A percentile compares a stretch with the other conserved stretches of the same genome.
Conservation (phyloP, 345 rosid species). For the Jatropha curcas region DNA sequence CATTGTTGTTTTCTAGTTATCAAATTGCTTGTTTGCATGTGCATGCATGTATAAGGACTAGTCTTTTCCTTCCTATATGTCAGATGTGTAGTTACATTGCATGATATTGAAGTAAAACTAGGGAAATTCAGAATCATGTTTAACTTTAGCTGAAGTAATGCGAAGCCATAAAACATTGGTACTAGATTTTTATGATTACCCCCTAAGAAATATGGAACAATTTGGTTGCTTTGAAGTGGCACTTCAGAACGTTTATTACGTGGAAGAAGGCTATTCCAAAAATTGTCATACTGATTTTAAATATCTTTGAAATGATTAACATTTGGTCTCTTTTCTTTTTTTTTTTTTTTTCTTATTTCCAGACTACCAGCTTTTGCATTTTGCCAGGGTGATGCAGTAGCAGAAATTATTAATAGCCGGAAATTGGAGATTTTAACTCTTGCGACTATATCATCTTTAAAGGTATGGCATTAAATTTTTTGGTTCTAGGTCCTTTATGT, state of each 20-base stretch:
- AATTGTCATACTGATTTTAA: not conserved
- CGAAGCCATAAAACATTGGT: not conserved
- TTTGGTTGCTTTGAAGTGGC: not conserved
- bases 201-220: too few species aligned
- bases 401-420: slow-evolving; percentile 49
- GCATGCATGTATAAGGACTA: not conserved
- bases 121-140: too few species aligned
- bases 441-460: slow-evolving; percentile 66
- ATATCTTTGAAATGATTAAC: not conserved
- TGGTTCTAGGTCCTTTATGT: not conserved
- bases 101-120: not conserved
- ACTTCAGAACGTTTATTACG: not conserved
- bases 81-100: not conserved
- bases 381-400: slow-evolving; percentile 62
- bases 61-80: too few species aligned
- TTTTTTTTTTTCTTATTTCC: too few species aligned
- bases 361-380: slow-evolving; percentile 84
- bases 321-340: not conserved
- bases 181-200: not conserved
- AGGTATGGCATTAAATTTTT: slow-evolving; percentile 42
- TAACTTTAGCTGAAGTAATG: not conserved
- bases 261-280: not conserved
- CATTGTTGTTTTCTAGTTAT: not conserved
- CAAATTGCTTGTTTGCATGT: not conserved
- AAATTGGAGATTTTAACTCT: slow-evolving; percentile 82